These are phyloP conservation scores for Plasmodium ovale DNA, from an alignment of 169 alveolate genomes.

Conservation along the genomic window DNA sequence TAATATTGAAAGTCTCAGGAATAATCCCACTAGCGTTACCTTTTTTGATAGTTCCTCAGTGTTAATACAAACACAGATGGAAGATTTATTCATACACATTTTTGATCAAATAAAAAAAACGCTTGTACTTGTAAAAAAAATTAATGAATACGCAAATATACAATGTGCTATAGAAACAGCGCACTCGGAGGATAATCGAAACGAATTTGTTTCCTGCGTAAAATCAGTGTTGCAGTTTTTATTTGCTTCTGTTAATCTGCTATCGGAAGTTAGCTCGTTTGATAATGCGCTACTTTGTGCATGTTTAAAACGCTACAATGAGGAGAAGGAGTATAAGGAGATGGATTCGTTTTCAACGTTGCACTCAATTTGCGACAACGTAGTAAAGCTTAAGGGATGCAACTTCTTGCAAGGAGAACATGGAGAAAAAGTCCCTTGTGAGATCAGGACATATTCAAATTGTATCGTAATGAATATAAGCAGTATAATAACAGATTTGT, in stretches of 20 bases:
- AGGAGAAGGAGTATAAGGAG: background rate
- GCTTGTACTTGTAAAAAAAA: slow-evolving; percentile 12
- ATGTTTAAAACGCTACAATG: background rate
- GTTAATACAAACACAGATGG: slow-evolving; percentile 10
- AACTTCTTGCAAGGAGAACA: background rate
- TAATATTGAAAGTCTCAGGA: background rate
- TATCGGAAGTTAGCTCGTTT: slow-evolving; percentile 17
- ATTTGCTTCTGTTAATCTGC: slow-evolving; percentile 33
- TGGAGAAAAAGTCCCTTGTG: background rate
- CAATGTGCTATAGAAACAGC: background rate
- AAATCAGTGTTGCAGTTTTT: slow-evolving; percentile 19
- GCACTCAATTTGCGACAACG: slow-evolving; percentile 3
- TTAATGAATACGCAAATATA: background rate
- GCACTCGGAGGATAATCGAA: slow-evolving; percentile 13
- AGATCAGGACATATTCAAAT: slow-evolving; percentile 37
- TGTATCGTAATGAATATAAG: slow-evolving; percentile 33
- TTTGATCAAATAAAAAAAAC: slow-evolving; percentile 19
- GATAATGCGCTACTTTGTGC: background rate
- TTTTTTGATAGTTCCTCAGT: background rate
- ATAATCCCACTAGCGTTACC: background rate
- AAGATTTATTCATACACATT: slow-evolving; percentile 13
- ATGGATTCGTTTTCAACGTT: background rate
- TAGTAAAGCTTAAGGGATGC: slow-evolving; percentile 10
- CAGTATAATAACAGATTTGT: slow-evolving; percentile 13
- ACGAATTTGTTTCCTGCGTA: slow-evolving; percentile 3